A percentile compares a stretch with the other conserved stretches of the same genome.
Conservation (phyloP, 805 yeast species). For the Dipodascus albidus region DNA sequence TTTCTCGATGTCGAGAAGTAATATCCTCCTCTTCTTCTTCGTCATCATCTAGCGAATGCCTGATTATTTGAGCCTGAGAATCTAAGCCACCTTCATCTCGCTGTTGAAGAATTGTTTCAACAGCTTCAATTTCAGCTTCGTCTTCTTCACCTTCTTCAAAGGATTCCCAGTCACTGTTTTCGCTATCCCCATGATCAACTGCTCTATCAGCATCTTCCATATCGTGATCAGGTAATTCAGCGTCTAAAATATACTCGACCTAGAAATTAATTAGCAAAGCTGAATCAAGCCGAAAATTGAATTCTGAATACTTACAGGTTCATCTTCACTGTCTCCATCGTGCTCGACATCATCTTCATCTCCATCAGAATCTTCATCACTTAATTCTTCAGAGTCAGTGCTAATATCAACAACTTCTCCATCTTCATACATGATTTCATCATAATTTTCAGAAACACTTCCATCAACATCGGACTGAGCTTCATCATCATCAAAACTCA, state of each 20-base stretch:
- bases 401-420: conserved; percentile 9
- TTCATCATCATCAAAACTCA: conserved; percentile 20
- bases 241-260: conserved; percentile 6
- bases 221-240: conserved; percentile 3
- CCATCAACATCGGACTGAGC: conserved; percentile 20
- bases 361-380: conserved; percentile 10
- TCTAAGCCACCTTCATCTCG: background rate
- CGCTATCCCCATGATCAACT: conserved; percentile 9
- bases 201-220: conserved; percentile 5
- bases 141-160: conserved; percentile 6
- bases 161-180: conserved; percentile 4
- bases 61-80: background rate
- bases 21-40: conserved; percentile 1
- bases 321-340: conserved; percentile 8
- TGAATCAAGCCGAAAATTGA: background rate
- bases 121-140: conserved; percentile 5
- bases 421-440: conserved; percentile 4
- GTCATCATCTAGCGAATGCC: background rate
- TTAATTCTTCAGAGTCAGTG: conserved; percentile 8
- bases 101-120: background rate
- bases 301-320: conserved; percentile 8
- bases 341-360: conserved; percentile 21
- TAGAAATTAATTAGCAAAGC: too few relatives aligned
- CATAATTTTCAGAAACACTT: conserved; percentile 15
- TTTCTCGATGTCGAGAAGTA: background rate